Conservation (phyloP, 2,329 filamentous ascomycete genomes). For the Cladosporium sp. region DNA sequence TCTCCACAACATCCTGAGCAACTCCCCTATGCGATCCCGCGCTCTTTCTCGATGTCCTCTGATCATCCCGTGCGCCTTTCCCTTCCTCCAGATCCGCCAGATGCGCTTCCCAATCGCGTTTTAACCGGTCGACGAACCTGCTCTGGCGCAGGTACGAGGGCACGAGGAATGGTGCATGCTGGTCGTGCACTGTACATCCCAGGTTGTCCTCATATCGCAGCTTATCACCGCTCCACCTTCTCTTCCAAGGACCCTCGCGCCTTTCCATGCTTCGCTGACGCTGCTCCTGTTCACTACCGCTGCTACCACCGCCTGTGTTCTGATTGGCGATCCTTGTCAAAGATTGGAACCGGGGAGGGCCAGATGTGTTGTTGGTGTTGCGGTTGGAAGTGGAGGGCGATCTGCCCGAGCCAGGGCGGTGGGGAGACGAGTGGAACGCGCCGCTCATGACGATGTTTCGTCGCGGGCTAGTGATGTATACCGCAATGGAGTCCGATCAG, state of each 20-base stretch:
- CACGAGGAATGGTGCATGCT: conserved; percentile 62
- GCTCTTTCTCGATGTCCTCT: conserved; percentile 2
- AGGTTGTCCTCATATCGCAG: conserved; percentile 24
- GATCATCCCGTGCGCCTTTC: background rate
- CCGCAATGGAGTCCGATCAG: background rate
- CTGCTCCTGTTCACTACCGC: conserved; percentile 5
- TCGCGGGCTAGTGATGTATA: background rate
- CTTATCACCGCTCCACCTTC: conserved; percentile 22
- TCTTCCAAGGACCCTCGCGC: background rate
- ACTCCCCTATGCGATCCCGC: conserved; percentile 64
- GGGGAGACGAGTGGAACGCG: conserved; percentile 14
- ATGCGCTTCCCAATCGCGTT: conserved; percentile 58
- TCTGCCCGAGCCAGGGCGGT: conserved; percentile 10
- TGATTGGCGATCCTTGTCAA: conserved; percentile 14
- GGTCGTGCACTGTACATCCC: conserved; percentile 26
- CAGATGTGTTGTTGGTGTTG: background rate
- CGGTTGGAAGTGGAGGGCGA: background rate
- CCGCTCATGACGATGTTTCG: conserved; percentile 13
- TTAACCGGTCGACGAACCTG: conserved; percentile 73
- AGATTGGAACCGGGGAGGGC: conserved; percentile 12
- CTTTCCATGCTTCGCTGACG: conserved; percentile 20
- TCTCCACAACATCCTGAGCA: conserved; percentile 82
- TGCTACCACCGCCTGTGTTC: background rate
- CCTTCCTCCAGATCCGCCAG: conserved; percentile 31
- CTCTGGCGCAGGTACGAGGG: conserved; percentile 82